Base-by-base conservation (phyloP, 2,329 filamentous ascomycete genomes). In the Diaporthe longicolla region DNA sequence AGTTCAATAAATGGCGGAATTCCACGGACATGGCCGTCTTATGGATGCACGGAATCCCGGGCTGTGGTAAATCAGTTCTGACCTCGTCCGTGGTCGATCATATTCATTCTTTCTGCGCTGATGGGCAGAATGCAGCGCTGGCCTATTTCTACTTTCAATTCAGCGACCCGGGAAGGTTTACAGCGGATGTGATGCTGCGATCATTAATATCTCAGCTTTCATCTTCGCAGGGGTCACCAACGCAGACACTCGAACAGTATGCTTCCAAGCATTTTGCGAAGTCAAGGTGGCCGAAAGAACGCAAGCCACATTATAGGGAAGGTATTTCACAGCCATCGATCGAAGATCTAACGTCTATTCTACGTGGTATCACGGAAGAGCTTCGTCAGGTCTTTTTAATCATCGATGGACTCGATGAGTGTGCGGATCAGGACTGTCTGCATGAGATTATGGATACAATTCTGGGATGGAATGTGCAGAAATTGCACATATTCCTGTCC, bases 11-110 rank as follows among this genome's bases (percentile, higher is more conserved):
- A 8, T 55, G 54, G 54, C 54, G 54, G 19, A 15, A 55, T 32
- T 8, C 54, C 4, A 7, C 26, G 3, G 26, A 55, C 7, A 15
- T 32, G 24, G 17, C 54, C 17, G 54, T 55, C 17, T 15, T 55
- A 6, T 55, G 54, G 54, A 55, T 55, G 54, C 26, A 55, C 17
- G 54, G 54, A 19, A 57, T 57, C 10, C 54, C 54, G 4, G 54
- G 54, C 15, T 57, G 54, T 57, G 29, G 54, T 13, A 57, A 57
- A 57, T 35, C 54, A 7, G 54, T 55, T 26, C 17, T 55, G 54
- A 55, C 54, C 11, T 55, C 54, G 13, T 57, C 54, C 17, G 3
- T 57, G 52, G 15, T 57, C 1, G 17, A 21, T 17, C 29, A 35
- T 17, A 9, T 57, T 7, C 26, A 35, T 6, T 35, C 21, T 10